Base-by-base conservation (phyloP, 202 grass and related monocot genomes). In the Miscanthus sacchariflorus region DNA sequence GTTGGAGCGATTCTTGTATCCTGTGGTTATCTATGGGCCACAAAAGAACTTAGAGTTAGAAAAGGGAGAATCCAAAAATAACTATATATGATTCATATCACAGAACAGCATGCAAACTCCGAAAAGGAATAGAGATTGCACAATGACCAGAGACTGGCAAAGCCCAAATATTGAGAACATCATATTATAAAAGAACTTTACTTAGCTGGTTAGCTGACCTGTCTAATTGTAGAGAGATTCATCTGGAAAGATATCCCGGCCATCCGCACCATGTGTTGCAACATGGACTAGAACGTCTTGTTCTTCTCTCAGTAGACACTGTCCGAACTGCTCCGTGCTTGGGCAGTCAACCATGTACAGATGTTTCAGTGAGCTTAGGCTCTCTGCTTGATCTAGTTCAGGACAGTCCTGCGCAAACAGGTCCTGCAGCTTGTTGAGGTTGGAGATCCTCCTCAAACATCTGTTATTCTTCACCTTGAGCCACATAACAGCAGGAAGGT, bases 391-490 rank as follows among this genome's bases (percentile, higher is more conserved):
- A 70, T 38, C 72, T 25, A 88, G 48, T 23, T 1, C 18, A 4
- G 72, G 80, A 50, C 86, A 88, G 35, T 83, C 72, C 64, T 83
- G 80, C 1, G 79, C 86, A 88, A 77, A 12, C 46, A 77, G 21
- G 80, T 77, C 80, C 61, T 88, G 86, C 72, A 88, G 38, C 46
- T 17, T 70, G 1, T 9, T 14, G 0, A 88, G 72, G 23, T 70
- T 88, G 19, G 64, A 83, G 18, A 88, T 88, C 13, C 12, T 83
- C 64, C 38, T 88, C 73, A 88, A 77, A 63, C 72, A 38, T 6
- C 11, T 3, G 63, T 63, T 83, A 2, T 88, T 88, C 61, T 83
- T 88, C 18, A 83, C 45, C 86, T 83, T 88, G 25, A 88, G 86
- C 72, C 86, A 88, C 48, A 71, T 17, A 45, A 88, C 80, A 1